These are phyloP conservation scores for Pseudodiploospora longispora DNA, from an alignment of 2,329 filamentous ascomycete species.

Conservation along the genomic window DNA sequence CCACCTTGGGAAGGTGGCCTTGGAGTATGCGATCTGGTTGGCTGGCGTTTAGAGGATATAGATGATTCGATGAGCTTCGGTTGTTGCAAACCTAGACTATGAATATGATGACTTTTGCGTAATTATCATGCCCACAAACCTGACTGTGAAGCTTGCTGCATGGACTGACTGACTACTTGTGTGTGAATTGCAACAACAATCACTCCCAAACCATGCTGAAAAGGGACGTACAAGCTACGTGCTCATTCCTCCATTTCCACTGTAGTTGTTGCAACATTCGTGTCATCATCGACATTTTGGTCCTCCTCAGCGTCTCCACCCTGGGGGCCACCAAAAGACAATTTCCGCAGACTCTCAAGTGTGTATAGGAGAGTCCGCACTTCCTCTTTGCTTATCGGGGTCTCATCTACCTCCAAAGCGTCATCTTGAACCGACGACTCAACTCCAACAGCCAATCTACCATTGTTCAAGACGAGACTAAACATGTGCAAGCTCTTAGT, in stretches of 20 bases:
- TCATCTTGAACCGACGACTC: conserved; percentile 18
- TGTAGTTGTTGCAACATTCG: conserved; percentile 4
- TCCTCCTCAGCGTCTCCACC: conserved; percentile 12
- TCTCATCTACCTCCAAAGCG: conserved; percentile 19
- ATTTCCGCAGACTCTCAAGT: conserved; percentile 40
- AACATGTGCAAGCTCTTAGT: conserved; percentile 24
- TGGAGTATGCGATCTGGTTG: conserved; percentile 25
- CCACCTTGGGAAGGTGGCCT: background rate
- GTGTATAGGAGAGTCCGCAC: conserved; percentile 37
- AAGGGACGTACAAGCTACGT: too few species aligned
- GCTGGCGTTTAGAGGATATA: conserved; percentile 31
- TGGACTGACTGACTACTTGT: background rate
- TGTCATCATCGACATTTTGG: conserved; percentile 3
- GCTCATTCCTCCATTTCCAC: conserved; percentile 2
- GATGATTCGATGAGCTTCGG: conserved; percentile 30
- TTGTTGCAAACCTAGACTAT: conserved; percentile 15
- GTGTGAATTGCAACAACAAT: background rate
- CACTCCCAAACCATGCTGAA: too few species aligned
- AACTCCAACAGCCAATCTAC: conserved; percentile 22
- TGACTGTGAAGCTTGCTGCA: too few species aligned
- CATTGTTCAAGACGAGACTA: conserved; percentile 22
- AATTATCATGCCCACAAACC: background rate
- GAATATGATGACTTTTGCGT: conserved; percentile 10
- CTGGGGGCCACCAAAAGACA: conserved; percentile 17
- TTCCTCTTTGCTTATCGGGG: conserved; percentile 29